Percentiles rank a stretch among this genome's conserved stretches.
These are phyloP conservation scores for Aspergillus pseudoterreus DNA, from an alignment of 2,329 filamentous ascomycete genomes.

Conservation along the genomic window DNA sequence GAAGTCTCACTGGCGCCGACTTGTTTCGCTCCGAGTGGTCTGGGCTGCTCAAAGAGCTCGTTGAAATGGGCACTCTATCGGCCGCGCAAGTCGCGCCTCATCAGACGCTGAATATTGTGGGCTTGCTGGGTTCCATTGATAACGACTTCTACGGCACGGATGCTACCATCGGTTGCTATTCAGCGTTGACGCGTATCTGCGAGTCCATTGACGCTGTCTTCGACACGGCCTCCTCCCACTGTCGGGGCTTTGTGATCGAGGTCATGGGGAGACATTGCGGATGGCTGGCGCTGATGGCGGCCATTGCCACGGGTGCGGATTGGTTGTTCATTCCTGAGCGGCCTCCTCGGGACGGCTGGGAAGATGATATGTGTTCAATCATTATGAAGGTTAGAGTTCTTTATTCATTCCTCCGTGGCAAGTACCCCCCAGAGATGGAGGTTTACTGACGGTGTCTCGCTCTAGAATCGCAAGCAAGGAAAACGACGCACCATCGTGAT, in stretches of 20 bases:
- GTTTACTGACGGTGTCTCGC: neutral
- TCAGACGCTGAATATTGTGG: conserved; percentile 89
- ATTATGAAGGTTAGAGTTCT: conserved; percentile 57
- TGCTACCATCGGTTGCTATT: conserved; percentile 96
- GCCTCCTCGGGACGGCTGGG: conserved; percentile 81
- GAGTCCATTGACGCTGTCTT: conserved; percentile 90
- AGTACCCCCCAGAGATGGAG: neutral
- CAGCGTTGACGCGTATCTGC: conserved; percentile 86
- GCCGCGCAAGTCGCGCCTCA: conserved; percentile 70
- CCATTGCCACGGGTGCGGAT: conserved; percentile 89
- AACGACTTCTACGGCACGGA: conserved; percentile 97
- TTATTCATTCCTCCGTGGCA: neutral
- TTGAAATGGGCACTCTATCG: conserved; percentile 68
- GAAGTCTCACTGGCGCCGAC: conserved; percentile 92
- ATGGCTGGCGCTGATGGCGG: conserved; percentile 94
- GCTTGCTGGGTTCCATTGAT: conserved; percentile 94
- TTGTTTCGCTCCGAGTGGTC: conserved; percentile 92
- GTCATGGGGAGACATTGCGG: conserved; percentile 98
- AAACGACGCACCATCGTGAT: conserved; percentile 98
- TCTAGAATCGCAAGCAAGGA: conserved; percentile 52
- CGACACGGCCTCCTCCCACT: conserved; percentile 93
- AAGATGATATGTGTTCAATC: conserved; percentile 76
- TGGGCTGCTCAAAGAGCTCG: conserved; percentile 77
- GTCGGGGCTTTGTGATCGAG: conserved; percentile 93
- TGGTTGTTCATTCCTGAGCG: conserved; percentile 96